Conservation (phyloP, 2,329 filamentous ascomycete species). For the Ceratocystis huliohia region DNA sequence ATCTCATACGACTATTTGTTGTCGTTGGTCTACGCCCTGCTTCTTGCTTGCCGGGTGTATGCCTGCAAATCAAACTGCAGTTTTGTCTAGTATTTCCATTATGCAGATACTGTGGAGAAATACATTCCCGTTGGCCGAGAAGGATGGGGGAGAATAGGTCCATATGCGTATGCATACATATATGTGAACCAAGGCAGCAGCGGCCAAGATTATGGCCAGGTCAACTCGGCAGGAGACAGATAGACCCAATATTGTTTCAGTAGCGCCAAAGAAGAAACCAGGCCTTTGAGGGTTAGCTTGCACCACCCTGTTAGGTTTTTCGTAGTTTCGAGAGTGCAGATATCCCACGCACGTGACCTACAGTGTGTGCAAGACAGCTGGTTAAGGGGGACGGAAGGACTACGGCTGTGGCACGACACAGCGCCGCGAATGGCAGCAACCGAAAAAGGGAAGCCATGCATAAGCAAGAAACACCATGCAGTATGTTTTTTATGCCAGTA, state of each 20-base stretch:
- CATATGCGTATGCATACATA: constrained; percentile 1
- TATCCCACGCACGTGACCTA: not conserved
- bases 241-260: not conserved
- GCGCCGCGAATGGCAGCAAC: not conserved
- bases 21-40: not conserved
- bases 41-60: not conserved
- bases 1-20: constrained; percentile 2
- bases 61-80: not conserved
- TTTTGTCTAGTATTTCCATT: not conserved
- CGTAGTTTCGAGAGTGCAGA: too few species aligned
- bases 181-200: not conserved
- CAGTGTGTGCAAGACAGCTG: not conserved
- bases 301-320: too few species aligned
- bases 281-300: too few species aligned
- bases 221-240: not conserved
- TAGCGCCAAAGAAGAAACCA: not conserved
- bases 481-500: not conserved
- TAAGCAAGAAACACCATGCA: not conserved
- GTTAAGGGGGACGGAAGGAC: not conserved
- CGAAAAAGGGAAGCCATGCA: not conserved
- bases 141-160: not conserved
- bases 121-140: not conserved
- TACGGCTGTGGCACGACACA: not conserved
- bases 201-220: not conserved
- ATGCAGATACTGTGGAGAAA: constrained; percentile 4